These are phyloP conservation scores for Neurospora pannonica DNA, from an alignment of 495 filamentous ascomycete genomes.

Conservation along the genomic window DNA sequence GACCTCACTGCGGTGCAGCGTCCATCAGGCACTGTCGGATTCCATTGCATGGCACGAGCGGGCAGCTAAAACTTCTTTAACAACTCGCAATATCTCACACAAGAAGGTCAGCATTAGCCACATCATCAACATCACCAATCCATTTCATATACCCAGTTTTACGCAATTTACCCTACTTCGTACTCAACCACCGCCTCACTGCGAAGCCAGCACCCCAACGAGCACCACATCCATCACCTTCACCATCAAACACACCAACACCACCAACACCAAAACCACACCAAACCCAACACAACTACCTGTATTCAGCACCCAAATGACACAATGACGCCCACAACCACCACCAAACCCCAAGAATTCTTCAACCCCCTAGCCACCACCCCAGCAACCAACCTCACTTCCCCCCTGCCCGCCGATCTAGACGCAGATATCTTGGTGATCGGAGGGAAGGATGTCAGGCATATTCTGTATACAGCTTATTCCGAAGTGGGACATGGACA, in stretches of 20 bases:
- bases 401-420: slow-evolving; percentile 35
- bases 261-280: not conserved
- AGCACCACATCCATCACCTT: too few species aligned
- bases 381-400: slow-evolving; percentile 39
- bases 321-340: not conserved
- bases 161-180: too few species aligned
- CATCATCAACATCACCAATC: not conserved
- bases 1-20: not conserved
- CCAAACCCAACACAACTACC: not conserved
- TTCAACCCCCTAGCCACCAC: slow-evolving; percentile 45
- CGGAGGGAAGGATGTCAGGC: slow-evolving; percentile 43
- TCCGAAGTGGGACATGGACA: slow-evolving; percentile 6
- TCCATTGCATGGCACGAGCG: not conserved
- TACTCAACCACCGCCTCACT: too few species aligned
- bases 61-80: too few species aligned
- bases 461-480: slow-evolving; percentile 40
- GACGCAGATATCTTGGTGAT: slow-evolving; percentile 41
- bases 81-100: too few species aligned
- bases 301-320: not conserved
- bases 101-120: too few species aligned
- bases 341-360: slow-evolving; percentile 3
- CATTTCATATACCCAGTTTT: too few species aligned
- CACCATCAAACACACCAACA: too few species aligned
- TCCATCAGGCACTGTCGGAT: not conserved
- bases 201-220: too few species aligned